Conservation (phyloP, 306 rosid genomes). For the Glycine latifolia region DNA sequence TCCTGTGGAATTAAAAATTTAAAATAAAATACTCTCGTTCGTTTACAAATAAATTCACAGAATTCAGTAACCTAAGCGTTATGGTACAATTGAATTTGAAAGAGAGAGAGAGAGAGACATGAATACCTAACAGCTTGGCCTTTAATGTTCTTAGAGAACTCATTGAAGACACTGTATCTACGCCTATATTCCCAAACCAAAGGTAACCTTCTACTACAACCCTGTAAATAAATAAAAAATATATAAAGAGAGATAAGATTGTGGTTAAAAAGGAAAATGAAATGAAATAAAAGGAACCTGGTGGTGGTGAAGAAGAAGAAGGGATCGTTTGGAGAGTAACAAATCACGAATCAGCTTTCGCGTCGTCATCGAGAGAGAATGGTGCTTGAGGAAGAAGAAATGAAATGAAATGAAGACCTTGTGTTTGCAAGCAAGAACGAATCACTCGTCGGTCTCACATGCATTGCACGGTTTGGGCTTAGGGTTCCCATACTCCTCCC, state of each 20-base stretch:
- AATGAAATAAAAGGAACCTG: constrained; percentile 47
- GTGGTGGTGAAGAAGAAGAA: constrained; percentile 49
- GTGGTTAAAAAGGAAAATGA: background rate
- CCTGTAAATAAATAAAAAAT: constrained; percentile 43
- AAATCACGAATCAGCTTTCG: too few species aligned
- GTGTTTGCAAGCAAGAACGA: too few species aligned
- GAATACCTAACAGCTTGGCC: constrained; percentile 80
- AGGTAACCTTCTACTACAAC: constrained; percentile 50
- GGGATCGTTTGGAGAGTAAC: constrained; percentile 58
- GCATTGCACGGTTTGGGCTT: too few species aligned
- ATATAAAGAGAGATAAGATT: background rate
- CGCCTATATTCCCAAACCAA: constrained; percentile 55
- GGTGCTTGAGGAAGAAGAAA: too few species aligned
- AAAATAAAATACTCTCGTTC: too few species aligned
- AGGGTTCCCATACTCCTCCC: too few species aligned
- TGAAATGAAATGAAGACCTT: too few species aligned
- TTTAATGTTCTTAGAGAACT: constrained; percentile 76
- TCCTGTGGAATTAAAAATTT: too few species aligned
- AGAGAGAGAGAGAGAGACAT: constrained; percentile 1
- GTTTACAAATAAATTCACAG: too few species aligned
- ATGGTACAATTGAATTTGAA: background rate
- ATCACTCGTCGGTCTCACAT: too few species aligned
- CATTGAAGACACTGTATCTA: constrained; percentile 75
- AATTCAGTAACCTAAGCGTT: background rate
- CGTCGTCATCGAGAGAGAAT: too few species aligned